These are phyloP conservation scores for Lyophyllum shimeji DNA, from an alignment of 768 basidiomycete species.

Conservation along the genomic window DNA sequence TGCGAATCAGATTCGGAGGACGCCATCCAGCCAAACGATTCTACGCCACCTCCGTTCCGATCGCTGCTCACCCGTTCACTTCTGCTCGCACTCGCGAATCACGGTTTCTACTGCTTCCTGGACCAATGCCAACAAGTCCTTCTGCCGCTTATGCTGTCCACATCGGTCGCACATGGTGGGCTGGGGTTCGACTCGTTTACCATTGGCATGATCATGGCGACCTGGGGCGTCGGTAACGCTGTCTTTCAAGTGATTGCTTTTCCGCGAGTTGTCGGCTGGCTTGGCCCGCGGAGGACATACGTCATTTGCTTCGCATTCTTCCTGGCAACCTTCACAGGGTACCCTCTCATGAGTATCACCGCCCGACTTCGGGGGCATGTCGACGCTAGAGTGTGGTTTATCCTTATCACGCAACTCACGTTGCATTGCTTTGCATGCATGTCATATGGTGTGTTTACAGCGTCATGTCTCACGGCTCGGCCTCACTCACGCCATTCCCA, in stretches of 20 bases:
- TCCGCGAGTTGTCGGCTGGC: conserved; percentile 26
- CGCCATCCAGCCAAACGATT: neutral
- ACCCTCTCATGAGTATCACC: conserved; percentile 38
- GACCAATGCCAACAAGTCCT: conserved; percentile 40
- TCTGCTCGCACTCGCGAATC: conserved; percentile 41
- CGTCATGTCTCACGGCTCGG: neutral
- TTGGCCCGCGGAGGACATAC: conserved; percentile 39
- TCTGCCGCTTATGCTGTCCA: conserved; percentile 44
- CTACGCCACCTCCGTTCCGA: conserved; percentile 19
- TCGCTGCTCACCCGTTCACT: conserved; percentile 29
- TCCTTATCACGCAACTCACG: conserved; percentile 25
- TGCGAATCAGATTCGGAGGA: conserved; percentile 18
- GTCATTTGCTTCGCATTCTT: conserved; percentile 28
- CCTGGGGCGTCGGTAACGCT: conserved; percentile 36
- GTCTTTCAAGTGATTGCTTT: conserved; percentile 34
- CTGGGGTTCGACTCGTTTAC: conserved; percentile 36
- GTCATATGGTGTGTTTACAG: conserved; percentile 29
- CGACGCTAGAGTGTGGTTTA: conserved; percentile 27
- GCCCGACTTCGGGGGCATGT: conserved; percentile 26
- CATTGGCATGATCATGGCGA: conserved; percentile 40
- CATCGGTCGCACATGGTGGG: conserved; percentile 42
- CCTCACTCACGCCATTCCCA: neutral
- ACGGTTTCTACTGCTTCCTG: conserved; percentile 38
- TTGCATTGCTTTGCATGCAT: conserved; percentile 29
- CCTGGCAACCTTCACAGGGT: conserved; percentile 29